Base-by-base conservation (phyloP, 2,329 filamentous ascomycete species). In the Neofusicoccum ribis region DNA sequence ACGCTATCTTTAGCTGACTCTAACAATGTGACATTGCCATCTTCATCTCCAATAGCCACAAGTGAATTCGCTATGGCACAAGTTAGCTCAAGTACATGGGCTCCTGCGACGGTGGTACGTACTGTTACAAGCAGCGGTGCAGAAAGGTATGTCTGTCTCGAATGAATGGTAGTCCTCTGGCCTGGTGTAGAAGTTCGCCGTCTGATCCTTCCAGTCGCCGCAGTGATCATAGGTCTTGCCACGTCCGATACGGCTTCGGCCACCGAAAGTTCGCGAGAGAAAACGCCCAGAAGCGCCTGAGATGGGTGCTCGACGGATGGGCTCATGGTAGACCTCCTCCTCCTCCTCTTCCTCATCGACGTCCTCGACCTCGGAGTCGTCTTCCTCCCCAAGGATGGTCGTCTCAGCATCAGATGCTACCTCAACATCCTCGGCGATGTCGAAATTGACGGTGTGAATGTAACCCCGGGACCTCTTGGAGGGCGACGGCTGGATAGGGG, bases 31-130 rank as follows among this genome's bases (percentile, higher is more conserved):
- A 92, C 81, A 23, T 82, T 81, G 20, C 89, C 89, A 71, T 89
- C 86, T 77, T 92, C 89, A 70, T 91, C 88, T 44, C 88, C 89
- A 66, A 91, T 81, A 3, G 89, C 89, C 65, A 91, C 82, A 9
- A 91, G 79, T 7, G 88, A 85, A 73, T 90, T 90, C 66, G 84
- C 85, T 87, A 66, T 12, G 47, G 27, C 37, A 5, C 36, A 65
- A 7, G 59, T 71, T 67, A 67, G 67, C 14, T 70, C 39, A 68
- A 61, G 27, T 41, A 11, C 20, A 46, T 14, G 14, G 2, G n/a
- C 34, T 2, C 14, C 27, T 56, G 43, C 36, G 56, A n/a, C 17
- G 12, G 8, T 31, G 56, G 11, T 3, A 79, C 85, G 77, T 78
- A 86, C 86, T 89, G 69, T 91, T 89, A 74, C 88, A 90, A 65